Evolutionary conservation across 2,329 filamentous ascomycete species (phyloP), one percentile per base, ranked within the genome.

Genomic region (Helotiales sp.): DNA sequence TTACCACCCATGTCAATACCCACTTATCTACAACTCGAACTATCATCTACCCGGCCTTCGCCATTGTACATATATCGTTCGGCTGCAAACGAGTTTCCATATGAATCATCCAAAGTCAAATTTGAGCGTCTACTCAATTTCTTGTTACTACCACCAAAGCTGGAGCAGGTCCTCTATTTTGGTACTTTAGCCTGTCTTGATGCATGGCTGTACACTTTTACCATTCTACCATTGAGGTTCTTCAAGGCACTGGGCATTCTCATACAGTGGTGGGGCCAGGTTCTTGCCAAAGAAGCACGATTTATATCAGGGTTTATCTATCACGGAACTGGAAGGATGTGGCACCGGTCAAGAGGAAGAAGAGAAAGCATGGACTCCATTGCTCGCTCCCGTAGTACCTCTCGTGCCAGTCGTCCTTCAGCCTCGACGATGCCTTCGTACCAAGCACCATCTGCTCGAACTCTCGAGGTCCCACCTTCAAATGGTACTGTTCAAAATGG

Each of bases 151-250:
- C 92, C 93, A 0, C 82, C 85, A 0, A 90, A 89, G 60, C 80
- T 99, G 5, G 95, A 99, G 74, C 83, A 88, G 46, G 88, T 93
- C 0, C 81, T 99, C 5, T 85, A 87, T 59, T 98, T 99, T 74
- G 95, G 95, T 6, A 87, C 90, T 0, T 75, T 98, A 31, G 93
- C 93, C 6, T 99, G 95, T 74, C 79, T 99, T 5, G 95, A 99
- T 72, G 90, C 93, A 1, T 99, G 93, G 92, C 82, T 99, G 1
- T 95, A 97, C 75, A 96, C 91, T 0, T 96, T 99, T 67, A 99
- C 95, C 0, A 96, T 99, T 44, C 78, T 99, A 0, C 95, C 95
- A 0, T 81, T 99, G 58, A 84, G 95, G 2, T 98, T 99, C 67
- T 73, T 89, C 54, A 89, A 93, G 58, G 93, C 95, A 1, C 68